Percentiles rank a stretch among this genome's conserved stretches.
Conservation (phyloP, 1,284 basidiomycete genomes). For the Rhodotorula sp. region DNA sequence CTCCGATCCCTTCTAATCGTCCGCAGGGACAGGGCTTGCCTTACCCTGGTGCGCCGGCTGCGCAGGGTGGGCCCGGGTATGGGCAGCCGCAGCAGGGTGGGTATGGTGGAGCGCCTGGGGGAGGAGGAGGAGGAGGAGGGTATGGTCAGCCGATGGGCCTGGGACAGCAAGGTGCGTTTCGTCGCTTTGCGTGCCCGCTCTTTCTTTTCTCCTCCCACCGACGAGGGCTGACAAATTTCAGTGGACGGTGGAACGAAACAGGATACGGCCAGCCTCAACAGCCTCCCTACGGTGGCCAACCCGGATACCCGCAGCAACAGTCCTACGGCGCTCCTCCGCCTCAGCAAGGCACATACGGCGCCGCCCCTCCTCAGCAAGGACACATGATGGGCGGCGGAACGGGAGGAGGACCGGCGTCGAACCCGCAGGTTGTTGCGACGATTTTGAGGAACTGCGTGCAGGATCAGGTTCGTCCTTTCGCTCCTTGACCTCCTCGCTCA, state of each 20-base stretch:
- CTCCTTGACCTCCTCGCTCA: constrained; percentile 11
- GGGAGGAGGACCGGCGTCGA: constrained; percentile 7
- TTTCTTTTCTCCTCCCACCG: too few species aligned
- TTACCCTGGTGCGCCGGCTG: too few species aligned
- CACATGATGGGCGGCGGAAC: constrained; percentile 19
- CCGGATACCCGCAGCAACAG: constrained; percentile 2
- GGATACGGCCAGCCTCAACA: constrained; percentile 13
- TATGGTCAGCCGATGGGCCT: too few species aligned
- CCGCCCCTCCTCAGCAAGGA: constrained; percentile 3
- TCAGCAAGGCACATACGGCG: constrained; percentile 9
- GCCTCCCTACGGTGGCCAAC: too few species aligned
- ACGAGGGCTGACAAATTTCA: too few species aligned
- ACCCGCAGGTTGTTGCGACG: constrained; percentile 17
- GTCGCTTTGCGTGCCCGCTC: too few species aligned
- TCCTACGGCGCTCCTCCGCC: constrained; percentile 4
- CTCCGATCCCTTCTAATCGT: background rate
- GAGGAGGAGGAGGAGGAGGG: too few species aligned
- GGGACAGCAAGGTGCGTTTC: background rate
- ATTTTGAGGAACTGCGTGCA: constrained; percentile 11
- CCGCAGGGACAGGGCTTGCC: background rate
- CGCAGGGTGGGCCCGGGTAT: background rate
- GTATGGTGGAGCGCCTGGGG: too few species aligned
- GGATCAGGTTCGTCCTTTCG: constrained; percentile 43
- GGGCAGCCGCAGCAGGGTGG: constrained; percentile 1
- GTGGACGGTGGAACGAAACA: too few species aligned